Base-by-base conservation (phyloP, 1,284 basidiomycete species). In the Apiotrichum sp. region DNA sequence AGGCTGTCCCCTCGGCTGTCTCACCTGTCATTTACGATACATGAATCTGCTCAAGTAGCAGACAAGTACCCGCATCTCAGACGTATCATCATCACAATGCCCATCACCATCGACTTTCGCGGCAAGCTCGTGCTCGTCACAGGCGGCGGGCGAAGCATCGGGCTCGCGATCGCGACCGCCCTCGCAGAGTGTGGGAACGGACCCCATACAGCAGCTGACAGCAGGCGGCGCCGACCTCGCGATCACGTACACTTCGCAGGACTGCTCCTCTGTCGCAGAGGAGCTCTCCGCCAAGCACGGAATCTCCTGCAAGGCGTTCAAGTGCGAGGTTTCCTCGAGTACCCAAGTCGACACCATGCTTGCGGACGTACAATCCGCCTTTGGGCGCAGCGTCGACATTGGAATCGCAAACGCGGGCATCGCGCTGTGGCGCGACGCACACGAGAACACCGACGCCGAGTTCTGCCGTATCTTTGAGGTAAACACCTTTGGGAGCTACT, bases 401-500 rank as follows among this genome's bases (percentile, higher is more conserved):
- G 48, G 41, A 6, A 41, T 55, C 5, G 53, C 53, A 6, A 55
- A 55, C 31, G 53, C 53, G 1, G 67, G 72, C 16, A 63, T 75
- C 46, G 52, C 65, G 8, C 50, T 71, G 33, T 76, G 74, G 73
- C 62, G 65, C 46, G 72, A 72, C 32, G 62, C 68, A 1, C 57
- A 67, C 46, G 69, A 73, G 33, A 71, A 63, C 56, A 66, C 64
- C 1, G 74, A 77, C 57, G 74, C 60, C 52, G 68, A 75, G 45
- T 61, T 75, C 56, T 44, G 62, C 34, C 57, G 53, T 32, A 54
- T 73, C 53, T 68, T 76, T 47, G 57, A 65, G 10, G 66, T 69
- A 58, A 77, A 77, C 65, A 65, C 69, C 13, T 72, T 68, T 56
- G 70, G 65, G 6, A 67, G 72, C 0, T 66, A 64, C 61, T 76